phyloP scores from a whole-genome alignment of 805 yeast genomes.

The Candida hispaniensis region DNA sequence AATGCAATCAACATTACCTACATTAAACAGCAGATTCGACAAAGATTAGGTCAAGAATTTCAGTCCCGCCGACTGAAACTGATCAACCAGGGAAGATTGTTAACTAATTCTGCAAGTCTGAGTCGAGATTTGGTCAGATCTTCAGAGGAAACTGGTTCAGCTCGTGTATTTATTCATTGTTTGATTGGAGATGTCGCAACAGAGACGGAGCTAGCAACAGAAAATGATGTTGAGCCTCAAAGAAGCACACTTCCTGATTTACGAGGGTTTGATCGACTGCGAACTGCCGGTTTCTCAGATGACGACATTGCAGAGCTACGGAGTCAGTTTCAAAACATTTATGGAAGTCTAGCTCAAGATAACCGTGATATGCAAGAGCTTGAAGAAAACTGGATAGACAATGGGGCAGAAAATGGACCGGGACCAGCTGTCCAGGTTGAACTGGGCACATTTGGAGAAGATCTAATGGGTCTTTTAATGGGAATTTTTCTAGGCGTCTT shows the following conservation, averaged over 20 bases:
- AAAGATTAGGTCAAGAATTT: slow-evolving; percentile 25
- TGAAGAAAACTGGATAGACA: slow-evolving; percentile 85
- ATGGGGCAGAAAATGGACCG: slow-evolving; percentile 48
- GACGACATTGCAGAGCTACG: slow-evolving; percentile 66
- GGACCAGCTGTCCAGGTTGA: slow-evolving; percentile 33
- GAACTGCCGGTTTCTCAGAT: slow-evolving; percentile 73
- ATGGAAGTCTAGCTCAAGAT: slow-evolving; percentile 15
- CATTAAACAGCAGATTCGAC: slow-evolving; percentile 37
- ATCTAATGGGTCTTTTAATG: slow-evolving; percentile 55
- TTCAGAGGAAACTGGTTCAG: slow-evolving; percentile 16
- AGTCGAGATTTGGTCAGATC: slow-evolving; percentile 36
- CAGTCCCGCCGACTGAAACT: slow-evolving; percentile 42
- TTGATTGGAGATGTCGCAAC: slow-evolving; percentile 58
- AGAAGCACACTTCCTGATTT: slow-evolving; percentile 53
- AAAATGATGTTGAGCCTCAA: slow-evolving; percentile 45
- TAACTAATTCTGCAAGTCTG: slow-evolving; percentile 47
- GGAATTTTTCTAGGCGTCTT: slow-evolving; percentile 72
- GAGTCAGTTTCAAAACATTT: slow-evolving; percentile 59
- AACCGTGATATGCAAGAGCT: slow-evolving; percentile 29
- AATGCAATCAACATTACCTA: slow-evolving; percentile 31
- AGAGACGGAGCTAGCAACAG: slow-evolving; percentile 45
- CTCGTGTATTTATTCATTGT: slow-evolving; percentile 60
- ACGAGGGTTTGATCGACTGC: slow-evolving; percentile 73
- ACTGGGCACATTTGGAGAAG: slow-evolving; percentile 46
- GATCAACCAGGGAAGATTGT: slow-evolving; percentile 58